Conservation (phyloP, 768 basidiomycete species). For the Podaxis sp. region DNA sequence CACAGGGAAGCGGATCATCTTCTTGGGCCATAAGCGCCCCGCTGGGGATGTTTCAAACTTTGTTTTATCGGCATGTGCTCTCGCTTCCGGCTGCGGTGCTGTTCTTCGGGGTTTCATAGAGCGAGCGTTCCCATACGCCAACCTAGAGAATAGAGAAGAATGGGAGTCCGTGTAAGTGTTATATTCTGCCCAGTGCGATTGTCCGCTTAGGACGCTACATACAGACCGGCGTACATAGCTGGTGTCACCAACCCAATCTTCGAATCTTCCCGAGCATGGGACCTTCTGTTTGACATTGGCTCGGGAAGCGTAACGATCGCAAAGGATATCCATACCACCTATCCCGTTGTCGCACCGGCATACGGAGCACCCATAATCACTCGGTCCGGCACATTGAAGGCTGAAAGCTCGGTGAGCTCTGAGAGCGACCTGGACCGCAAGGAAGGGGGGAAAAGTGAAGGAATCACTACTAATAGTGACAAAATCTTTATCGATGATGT, state of each 20-base stretch:
- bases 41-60: constrained; percentile 89
- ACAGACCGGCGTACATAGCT: constrained; percentile 89
- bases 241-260: constrained; percentile 98
- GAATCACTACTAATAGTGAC: constrained; percentile 64
- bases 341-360: constrained; percentile 45
- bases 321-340: constrained; percentile 72
- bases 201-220: constrained; percentile 5
- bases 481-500: constrained; percentile 94
- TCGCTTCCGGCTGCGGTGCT: constrained; percentile 88
- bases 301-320: constrained; percentile 84
- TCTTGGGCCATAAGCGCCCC: constrained; percentile 86
- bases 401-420: constrained; percentile 59
- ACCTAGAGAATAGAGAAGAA: constrained; percentile 83
- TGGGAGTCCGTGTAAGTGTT: constrained; percentile 81
- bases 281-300: constrained; percentile 89
- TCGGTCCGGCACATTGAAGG: constrained; percentile 63
- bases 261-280: constrained; percentile 86
- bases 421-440: constrained; percentile 76
- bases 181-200: constrained; percentile 4
- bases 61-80: constrained; percentile 91
- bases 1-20: constrained; percentile 94
- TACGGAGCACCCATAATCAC: constrained; percentile 44
- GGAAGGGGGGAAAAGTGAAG: constrained; percentile 59
- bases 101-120: constrained; percentile 85
- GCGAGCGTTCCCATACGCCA: constrained; percentile 94